phyloP scores from a whole-genome alignment of 495 filamentous ascomycete species.

The Neurospora tetraspora region DNA sequence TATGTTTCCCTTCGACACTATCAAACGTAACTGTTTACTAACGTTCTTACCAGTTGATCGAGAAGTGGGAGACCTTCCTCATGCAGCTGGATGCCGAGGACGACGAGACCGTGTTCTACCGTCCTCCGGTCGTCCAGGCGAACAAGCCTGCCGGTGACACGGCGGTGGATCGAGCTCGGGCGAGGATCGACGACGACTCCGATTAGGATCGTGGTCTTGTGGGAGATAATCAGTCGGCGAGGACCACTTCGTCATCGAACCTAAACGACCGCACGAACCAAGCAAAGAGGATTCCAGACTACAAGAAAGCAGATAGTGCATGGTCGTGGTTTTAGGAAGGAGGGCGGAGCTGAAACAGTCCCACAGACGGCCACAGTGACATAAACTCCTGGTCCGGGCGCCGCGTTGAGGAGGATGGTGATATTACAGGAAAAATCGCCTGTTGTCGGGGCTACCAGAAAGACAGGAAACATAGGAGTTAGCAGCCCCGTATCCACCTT shows the following conservation, averaged over 20 bases:
- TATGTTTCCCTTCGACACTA: slow-evolving; percentile 27
- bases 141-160: slow-evolving; percentile 38
- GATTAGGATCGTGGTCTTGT: slow-evolving; percentile 24
- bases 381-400: not conserved
- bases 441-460: not conserved
- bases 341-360: not conserved
- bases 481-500: not conserved
- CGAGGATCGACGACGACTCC: slow-evolving; percentile 42
- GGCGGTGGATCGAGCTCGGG: slow-evolving; percentile 39
- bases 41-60: slow-evolving; percentile 63
- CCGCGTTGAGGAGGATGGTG: not conserved
- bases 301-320: not conserved
- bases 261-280: not conserved
- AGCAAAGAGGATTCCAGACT: not conserved
- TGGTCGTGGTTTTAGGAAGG: not conserved
- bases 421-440: not conserved
- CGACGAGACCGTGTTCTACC: slow-evolving; percentile 70
- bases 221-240: slow-evolving; percentile 4
- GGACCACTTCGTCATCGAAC: slow-evolving; percentile 4
- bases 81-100: slow-evolving; percentile 91
- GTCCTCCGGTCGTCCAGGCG: slow-evolving; percentile 41
- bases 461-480: not conserved
- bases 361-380: not conserved
- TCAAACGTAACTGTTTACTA: not conserved
- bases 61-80: slow-evolving; percentile 96